Evolutionary conservation across 2,329 filamentous ascomycete genomes (phyloP).

Genomic region (Aspergillus sp.): DNA sequence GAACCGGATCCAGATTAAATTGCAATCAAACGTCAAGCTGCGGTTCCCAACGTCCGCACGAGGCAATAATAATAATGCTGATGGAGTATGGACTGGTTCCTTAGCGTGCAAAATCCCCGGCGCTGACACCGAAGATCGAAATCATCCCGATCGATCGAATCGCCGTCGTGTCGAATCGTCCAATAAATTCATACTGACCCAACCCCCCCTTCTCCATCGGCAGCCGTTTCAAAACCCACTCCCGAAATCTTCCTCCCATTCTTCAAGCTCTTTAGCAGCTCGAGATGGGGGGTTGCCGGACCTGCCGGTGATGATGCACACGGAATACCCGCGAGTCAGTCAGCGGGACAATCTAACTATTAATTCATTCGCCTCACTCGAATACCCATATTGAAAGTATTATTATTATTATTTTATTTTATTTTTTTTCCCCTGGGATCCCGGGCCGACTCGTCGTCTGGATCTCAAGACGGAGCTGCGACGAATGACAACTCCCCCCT

Average conservation of each 20-base stretch:
- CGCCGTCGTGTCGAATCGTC: not conserved
- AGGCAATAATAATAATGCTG: not conserved
- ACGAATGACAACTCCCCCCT: no score
- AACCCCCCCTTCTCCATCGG: not conserved
- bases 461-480: no score
- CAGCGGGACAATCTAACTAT: no score
- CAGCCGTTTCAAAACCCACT: not conserved
- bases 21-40: not conserved
- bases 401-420: no score
- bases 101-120: not conserved
- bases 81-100: not conserved
- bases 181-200: not conserved
- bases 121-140: conserved; percentile 5
- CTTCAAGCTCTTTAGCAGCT: not conserved
- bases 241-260: not conserved
- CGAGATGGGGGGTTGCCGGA: not conserved
- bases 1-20: not conserved
- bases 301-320: not conserved
- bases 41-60: no score
- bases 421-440: no score
- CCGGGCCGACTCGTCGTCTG: no score
- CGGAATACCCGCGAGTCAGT: not conserved
- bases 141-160: conserved; percentile 5
- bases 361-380: no score
- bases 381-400: no score